Evolutionary conservation across 176 grass and related monocot genomes (phyloP), one percentile per base, ranked within the genome.

Genomic region (Avena insularis): DNA sequence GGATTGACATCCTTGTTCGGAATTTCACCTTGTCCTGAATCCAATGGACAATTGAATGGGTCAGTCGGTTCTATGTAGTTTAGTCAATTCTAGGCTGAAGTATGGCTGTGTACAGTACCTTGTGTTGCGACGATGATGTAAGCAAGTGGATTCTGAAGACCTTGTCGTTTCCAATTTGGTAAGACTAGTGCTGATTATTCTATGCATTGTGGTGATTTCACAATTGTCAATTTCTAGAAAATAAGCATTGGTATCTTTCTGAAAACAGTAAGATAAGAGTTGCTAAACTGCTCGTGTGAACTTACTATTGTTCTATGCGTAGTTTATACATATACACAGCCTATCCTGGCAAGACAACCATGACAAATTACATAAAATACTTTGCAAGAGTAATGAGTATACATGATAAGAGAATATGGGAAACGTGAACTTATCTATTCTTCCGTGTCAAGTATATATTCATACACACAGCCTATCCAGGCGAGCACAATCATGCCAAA

Each of bases 61-160:
- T 58, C 76, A 57, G 75, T 43, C 10, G 23, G 59, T 51, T 79
- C 68, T 48, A 45, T 81, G 81, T 88, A 84, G 66, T 62, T 82
- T 54, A 85, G 40, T 70, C 16, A 72, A 84, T 61, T 25, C 45
- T 81, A 54, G 45, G 86, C 82, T 55, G 14, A 83, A 88, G 40
- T 61, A 69, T 77, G 72, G 36, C 13, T 23, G 29, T 71, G 77
- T 85, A 64, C 82, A 85, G 45, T 77, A 85, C 51, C 73, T 77
- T 47, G 25, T 85, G 63, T 81, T 65, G 61, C 61, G 47, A 88
- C 63, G 61, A 77, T 85, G 21, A 81, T 81, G 90, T 63, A 81
- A 84, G 27, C 81, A 89, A 63, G 84, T 79, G 35, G 35, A 76
- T 78, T 47, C 12, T 65, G 83, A 43, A 85, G 60, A 85, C 48